Conservation (phyloP, 805 yeast species). For the Nakazawaea wickerhamii region DNA sequence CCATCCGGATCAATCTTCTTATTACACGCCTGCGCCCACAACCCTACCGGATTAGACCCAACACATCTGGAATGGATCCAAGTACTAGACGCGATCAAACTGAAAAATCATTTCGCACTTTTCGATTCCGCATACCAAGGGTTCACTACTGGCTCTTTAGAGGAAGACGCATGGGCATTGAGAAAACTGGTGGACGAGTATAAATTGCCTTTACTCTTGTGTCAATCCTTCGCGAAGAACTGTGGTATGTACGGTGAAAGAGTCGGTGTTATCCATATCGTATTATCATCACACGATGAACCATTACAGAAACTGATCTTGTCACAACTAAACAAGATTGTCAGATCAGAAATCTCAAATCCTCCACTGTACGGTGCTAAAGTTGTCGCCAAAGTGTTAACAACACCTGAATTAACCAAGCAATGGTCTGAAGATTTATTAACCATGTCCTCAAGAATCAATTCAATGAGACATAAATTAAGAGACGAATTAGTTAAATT, state of each 20-base stretch:
- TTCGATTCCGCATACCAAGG: conserved; percentile 98
- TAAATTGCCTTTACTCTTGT: conserved; percentile 59
- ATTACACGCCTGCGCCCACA: conserved; percentile 95
- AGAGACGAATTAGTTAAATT: conserved; percentile 54
- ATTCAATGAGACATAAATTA: conserved; percentile 67
- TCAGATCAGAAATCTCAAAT: conserved; percentile 83
- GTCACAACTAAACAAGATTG: conserved; percentile 71
- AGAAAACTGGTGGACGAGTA: conserved; percentile 51
- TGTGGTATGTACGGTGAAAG: conserved; percentile 98
- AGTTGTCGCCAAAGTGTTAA: conserved; percentile 71
- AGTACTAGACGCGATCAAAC: conserved; percentile 58
- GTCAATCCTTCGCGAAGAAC: conserved; percentile 96
- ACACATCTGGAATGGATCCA: conserved; percentile 72
- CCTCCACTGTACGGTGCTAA: conserved; percentile 97
- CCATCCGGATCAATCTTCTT: conserved; percentile 74
- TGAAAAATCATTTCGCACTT: conserved; percentile 65
- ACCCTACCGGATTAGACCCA: conserved; percentile 97
- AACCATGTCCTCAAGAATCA: conserved; percentile 84
- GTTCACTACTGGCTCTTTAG: conserved; percentile 85
- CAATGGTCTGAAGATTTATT: conserved; percentile 85
- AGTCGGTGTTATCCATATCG: conserved; percentile 85
- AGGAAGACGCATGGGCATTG: conserved; percentile 79
- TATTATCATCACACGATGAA: conserved; percentile 40
- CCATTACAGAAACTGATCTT: conserved; percentile 50
- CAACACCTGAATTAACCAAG: conserved; percentile 54